phyloP scores from a whole-genome alignment of 208 protist species.

The Trichomonas gallinae region DNA sequence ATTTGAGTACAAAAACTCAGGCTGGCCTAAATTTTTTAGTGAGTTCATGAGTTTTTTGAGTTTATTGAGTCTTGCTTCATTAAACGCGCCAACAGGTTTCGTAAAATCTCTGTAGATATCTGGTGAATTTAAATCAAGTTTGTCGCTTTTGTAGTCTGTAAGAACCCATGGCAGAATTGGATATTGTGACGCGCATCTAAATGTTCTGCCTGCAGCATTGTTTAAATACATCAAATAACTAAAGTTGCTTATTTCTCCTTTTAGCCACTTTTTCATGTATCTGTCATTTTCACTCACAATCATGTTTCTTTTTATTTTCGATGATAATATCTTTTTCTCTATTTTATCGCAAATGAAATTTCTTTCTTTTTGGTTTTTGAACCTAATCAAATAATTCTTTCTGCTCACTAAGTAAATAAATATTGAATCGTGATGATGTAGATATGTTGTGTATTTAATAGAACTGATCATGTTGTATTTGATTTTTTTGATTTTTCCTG shows the following conservation, averaged over 20 bases:
- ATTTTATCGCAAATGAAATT: not conserved
- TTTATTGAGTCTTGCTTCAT: not conserved
- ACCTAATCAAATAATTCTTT: not conserved
- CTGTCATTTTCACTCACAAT: not conserved
- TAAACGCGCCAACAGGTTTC: not conserved
- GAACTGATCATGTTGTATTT: not conserved
- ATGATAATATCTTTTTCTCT: not conserved
- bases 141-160: not conserved
- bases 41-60: not conserved
- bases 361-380: not conserved
- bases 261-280: not conserved
- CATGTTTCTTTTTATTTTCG: not conserved
- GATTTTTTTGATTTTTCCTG: not conserved
- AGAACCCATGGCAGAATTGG: conserved; percentile 78
- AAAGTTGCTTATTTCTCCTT: conserved; percentile 19
- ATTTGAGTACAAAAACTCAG: not conserved
- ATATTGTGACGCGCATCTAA: conserved; percentile 91
- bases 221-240: conserved; percentile 60
- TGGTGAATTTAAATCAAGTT: not conserved
- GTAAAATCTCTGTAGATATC: not conserved
- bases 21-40: not conserved
- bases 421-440: not conserved
- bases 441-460: not conserved
- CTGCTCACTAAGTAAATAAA: not conserved
- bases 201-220: conserved; percentile 69